phyloP scores from a whole-genome alignment of 345 rosid species.

The Diplotaxis tenuifolia region DNA sequence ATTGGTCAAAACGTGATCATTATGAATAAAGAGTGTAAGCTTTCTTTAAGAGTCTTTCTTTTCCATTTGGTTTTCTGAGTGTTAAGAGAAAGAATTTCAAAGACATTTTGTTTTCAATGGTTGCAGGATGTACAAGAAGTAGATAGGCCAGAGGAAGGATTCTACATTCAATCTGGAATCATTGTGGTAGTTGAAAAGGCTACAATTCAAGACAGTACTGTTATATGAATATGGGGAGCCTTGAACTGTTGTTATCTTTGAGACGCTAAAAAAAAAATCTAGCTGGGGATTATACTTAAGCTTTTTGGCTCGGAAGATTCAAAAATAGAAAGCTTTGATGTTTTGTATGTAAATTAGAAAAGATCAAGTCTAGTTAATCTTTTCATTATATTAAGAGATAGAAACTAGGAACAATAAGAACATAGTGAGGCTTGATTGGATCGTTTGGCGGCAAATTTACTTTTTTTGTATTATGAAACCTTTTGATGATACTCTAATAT shows the following conservation, averaged over 20 bases:
- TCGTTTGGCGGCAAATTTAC: neutral
- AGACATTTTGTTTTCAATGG: neutral
- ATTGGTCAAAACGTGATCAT: constrained; percentile 74
- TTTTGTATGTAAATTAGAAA: constrained; percentile 1
- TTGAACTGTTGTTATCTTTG: neutral
- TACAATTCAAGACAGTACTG: constrained; percentile 56
- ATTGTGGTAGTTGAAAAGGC: constrained; percentile 63
- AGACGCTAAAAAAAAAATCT: neutral
- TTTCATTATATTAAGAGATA: neutral
- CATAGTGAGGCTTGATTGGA: neutral
- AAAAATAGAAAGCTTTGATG: constrained; percentile 2
- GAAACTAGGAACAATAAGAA: constrained; percentile 1
- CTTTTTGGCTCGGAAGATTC: neutral
- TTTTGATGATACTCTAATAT: neutral
- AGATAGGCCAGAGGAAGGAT: constrained; percentile 72
- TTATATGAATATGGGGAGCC: constrained; percentile 44
- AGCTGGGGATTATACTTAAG: neutral
- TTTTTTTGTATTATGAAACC: neutral
- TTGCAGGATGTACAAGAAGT: constrained; percentile 74
- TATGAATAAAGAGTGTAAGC: constrained; percentile 73
- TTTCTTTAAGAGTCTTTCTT: neutral
- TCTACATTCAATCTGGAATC: constrained; percentile 83
- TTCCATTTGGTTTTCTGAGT: neutral
- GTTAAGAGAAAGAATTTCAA: neutral
- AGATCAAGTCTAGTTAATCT: constrained; percentile 7